Evolutionary conservation across 345 rosid genomes (phyloP).

Genomic region (Pistacia atlantica): DNA sequence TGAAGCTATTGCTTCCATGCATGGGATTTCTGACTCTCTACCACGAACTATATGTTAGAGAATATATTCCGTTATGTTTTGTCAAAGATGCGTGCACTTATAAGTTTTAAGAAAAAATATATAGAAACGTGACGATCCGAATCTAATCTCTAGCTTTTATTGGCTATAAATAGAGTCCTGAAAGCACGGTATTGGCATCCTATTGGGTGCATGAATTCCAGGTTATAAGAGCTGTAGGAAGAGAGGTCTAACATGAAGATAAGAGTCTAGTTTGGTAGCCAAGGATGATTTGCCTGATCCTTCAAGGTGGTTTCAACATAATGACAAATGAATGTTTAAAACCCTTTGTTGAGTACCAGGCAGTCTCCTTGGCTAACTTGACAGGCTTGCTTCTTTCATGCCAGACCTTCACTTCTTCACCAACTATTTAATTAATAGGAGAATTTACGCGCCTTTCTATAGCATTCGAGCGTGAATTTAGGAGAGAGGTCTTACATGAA

Average conservation of each 20-base stretch:
- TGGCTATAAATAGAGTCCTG: not conserved
- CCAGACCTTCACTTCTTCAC: slow-evolving; percentile 4
- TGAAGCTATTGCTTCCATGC: too few species aligned
- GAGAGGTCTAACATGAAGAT: not conserved
- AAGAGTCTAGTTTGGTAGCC: not conserved
- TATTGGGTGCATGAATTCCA: not conserved
- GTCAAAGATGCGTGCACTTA: too few species aligned
- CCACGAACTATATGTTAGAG: too few species aligned
- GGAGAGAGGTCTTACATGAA: slow-evolving; percentile 36
- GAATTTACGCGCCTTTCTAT: not conserved
- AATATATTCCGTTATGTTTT: too few species aligned
- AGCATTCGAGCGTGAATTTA: not conserved
- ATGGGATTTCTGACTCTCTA: too few species aligned
- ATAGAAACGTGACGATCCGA: not conserved
- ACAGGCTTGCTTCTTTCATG: not conserved
- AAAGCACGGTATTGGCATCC: not conserved
- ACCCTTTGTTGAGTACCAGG: not conserved
- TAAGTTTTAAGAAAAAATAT: too few species aligned
- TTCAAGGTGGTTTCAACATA: not conserved
- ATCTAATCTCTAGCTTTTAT: not conserved
- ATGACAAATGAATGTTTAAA: not conserved
- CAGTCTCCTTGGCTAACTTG: slow-evolving; percentile 1
- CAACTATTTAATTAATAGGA: not conserved
- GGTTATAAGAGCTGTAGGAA: not conserved
- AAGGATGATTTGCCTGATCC: slow-evolving; percentile 15